Conservation (phyloP, 495 filamentous ascomycete species). For the Penicillium turbatum region DNA sequence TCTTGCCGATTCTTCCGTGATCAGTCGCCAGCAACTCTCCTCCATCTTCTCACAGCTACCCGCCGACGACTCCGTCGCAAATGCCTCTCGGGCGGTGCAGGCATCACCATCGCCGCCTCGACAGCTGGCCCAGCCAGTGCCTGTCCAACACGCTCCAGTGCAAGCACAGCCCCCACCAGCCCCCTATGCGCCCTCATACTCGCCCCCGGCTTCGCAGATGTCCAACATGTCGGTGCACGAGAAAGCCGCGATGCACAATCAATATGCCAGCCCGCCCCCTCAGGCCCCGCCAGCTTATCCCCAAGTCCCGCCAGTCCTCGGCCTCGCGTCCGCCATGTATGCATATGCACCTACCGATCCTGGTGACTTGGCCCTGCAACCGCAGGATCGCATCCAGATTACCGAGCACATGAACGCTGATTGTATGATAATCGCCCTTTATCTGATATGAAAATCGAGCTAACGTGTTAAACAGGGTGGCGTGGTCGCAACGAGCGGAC, state of each 20-base stretch:
- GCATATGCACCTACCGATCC: constrained; percentile 72
- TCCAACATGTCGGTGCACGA: constrained; percentile 48
- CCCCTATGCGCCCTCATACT: constrained; percentile 42
- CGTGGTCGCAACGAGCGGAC: constrained; percentile 78
- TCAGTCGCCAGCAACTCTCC: constrained; percentile 65
- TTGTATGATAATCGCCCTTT: constrained; percentile 50
- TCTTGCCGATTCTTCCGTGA: constrained; percentile 71
- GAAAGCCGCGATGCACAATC: constrained; percentile 50
- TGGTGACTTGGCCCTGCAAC: constrained; percentile 71
- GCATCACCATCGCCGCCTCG: constrained; percentile 12
- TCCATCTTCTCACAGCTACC: constrained; percentile 72
- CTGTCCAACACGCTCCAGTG: constrained; percentile 25
- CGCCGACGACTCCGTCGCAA: constrained; percentile 43
- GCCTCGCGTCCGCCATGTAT: constrained; percentile 76
- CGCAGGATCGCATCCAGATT: constrained; percentile 73
- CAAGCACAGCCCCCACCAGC: constrained; percentile 34
- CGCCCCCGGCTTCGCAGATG: constrained; percentile 42
- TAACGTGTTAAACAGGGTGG: constrained; percentile 53
- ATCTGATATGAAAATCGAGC: neutral
- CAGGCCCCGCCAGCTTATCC: constrained; percentile 48
- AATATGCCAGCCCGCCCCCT: constrained; percentile 48
- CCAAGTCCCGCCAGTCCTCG: constrained; percentile 55
- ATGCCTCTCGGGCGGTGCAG: constrained; percentile 20
- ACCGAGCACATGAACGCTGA: constrained; percentile 90
- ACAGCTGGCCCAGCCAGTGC: constrained; percentile 19